Conservation (phyloP, 192 early-diverging fungal species). For the Endogone sp. region DNA sequence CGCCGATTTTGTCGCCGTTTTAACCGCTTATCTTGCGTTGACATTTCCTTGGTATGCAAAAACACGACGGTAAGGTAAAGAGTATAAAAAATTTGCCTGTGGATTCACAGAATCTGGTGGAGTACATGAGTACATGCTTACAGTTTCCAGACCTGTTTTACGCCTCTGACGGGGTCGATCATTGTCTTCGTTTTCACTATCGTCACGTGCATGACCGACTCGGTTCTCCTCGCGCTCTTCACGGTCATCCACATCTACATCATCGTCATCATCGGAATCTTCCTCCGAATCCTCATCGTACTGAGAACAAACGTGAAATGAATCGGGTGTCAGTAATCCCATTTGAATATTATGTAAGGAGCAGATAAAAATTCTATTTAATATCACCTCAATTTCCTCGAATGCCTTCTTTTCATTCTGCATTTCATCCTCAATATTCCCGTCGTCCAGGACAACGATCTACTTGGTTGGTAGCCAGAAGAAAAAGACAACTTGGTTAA, state of each 20-base stretch:
- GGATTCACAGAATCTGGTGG: too few species aligned
- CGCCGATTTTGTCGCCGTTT: conserved; percentile 32
- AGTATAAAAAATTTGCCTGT: too few species aligned
- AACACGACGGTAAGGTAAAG: too few species aligned
- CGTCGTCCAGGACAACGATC: conserved; percentile 74
- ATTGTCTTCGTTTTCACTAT: conserved; percentile 21
- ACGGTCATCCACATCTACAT: conserved; percentile 21
- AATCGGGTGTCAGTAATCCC: too few species aligned
- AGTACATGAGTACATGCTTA: background rate
- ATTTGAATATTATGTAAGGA: too few species aligned
- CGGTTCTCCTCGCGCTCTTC: conserved; percentile 16
- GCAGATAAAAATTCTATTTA: background rate
- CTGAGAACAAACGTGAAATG: background rate
- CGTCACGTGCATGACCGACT: conserved; percentile 21
- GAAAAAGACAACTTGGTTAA: too few species aligned
- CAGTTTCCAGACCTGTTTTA: conserved; percentile 35
- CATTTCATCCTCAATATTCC: conserved; percentile 71
- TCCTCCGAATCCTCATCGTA: conserved; percentile 27
- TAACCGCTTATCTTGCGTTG: conserved; percentile 28
- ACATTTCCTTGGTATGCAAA: background rate
- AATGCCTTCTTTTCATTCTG: conserved; percentile 63
- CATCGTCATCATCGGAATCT: conserved; percentile 28
- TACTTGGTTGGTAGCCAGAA: too few species aligned
- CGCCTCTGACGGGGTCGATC: conserved; percentile 37
- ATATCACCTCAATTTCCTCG: conserved; percentile 59